Conservation (phyloP, 2,329 filamentous ascomycete species). For the Penicillium janthinellum region DNA sequence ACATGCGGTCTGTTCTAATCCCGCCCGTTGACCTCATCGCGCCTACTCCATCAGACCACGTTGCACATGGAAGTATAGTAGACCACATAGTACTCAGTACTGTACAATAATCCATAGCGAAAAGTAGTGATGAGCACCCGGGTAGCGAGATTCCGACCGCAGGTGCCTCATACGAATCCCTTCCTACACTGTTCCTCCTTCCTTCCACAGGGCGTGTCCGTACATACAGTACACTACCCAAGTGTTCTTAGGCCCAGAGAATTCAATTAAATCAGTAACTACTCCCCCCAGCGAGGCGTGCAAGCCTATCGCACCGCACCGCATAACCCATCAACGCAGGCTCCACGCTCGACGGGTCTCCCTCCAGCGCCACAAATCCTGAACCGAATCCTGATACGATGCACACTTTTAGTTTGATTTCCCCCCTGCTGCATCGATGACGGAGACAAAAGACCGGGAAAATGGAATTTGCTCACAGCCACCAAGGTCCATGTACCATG, state of each 20-base stretch:
- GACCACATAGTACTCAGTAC: not conserved
- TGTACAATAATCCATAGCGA: not conserved
- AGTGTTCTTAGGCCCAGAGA: too few species aligned
- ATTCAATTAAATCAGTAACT: too few species aligned
- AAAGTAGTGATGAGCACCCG: not conserved
- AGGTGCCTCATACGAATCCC: conserved; percentile 4
- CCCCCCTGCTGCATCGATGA: not conserved
- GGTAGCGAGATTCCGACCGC: not conserved
- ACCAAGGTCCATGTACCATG: too few species aligned
- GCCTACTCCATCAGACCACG: not conserved
- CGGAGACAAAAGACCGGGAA: not conserved
- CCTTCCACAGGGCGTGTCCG: not conserved
- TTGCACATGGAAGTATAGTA: not conserved
- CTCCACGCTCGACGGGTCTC: not conserved
- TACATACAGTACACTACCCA: not conserved
- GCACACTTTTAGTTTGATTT: not conserved
- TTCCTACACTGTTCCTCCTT: not conserved
- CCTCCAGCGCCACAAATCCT: not conserved
- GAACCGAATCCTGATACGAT: not conserved
- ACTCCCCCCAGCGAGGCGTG: too few species aligned
- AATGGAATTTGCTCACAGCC: too few species aligned
- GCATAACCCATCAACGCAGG: not conserved
- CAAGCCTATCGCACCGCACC: not conserved
- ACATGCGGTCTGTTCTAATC: conserved; percentile 17
- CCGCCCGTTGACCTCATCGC: conserved; percentile 7